These are phyloP conservation scores for Olyra latifolia DNA, from an alignment of 176 grass and related monocot species.

Conservation along the genomic window DNA sequence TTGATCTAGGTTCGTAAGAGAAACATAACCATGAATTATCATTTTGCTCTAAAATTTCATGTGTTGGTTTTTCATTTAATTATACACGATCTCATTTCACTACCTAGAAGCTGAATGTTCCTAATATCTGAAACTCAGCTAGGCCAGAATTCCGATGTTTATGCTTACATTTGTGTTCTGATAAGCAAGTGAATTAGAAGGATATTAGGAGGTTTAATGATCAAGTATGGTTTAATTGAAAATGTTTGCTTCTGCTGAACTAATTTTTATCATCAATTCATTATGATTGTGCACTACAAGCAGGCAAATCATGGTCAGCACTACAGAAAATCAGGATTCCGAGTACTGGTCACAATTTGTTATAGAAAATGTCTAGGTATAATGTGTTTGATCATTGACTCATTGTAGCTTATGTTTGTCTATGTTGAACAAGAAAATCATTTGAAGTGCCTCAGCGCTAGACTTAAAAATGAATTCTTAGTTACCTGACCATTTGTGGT, in stretches of 20 bases:
- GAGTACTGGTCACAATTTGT: not conserved
- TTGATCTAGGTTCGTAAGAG: conserved; percentile 4
- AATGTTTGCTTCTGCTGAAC: not conserved
- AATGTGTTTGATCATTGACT: not conserved
- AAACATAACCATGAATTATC: not conserved
- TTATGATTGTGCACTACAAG: conserved; percentile 3
- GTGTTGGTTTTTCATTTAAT: not conserved
- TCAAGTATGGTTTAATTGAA: not conserved
- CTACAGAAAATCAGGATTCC: conserved; percentile 1
- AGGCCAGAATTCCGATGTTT: not conserved
- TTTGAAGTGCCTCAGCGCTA: not conserved
- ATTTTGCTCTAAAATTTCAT: not conserved
- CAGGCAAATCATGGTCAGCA: not conserved
- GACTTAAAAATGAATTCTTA: not conserved
- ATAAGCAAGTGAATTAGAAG: not conserved
- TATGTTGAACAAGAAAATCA: conserved; percentile 16
- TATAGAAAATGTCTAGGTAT: not conserved
- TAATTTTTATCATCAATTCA: not conserved
- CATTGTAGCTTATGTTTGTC: not conserved
- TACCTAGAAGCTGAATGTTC: not conserved
- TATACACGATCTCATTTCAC: not conserved
- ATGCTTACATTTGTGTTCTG: not conserved
- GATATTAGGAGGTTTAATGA: not conserved
- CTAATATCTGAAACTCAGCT: not conserved
- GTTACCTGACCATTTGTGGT: not conserved